Conservation (phyloP, 2,329 filamentous ascomycete species). For the Botrytis elliptica region DNA sequence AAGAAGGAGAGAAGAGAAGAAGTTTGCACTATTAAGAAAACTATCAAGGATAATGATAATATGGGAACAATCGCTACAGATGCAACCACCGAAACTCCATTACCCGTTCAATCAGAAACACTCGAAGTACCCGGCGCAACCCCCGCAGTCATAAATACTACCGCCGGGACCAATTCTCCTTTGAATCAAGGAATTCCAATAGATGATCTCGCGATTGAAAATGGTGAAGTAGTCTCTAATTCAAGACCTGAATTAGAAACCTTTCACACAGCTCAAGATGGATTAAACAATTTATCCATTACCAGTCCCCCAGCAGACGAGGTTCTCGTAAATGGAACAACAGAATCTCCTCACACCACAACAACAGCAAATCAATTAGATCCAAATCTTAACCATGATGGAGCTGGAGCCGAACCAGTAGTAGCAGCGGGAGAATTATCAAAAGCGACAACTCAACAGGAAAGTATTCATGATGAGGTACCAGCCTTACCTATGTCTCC, state of each 20-base stretch:
- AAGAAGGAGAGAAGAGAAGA: conserved; percentile 47
- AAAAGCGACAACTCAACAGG: conserved; percentile 13
- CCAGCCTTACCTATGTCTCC: not conserved
- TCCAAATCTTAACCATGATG: not conserved
- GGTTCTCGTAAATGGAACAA: conserved; percentile 20
- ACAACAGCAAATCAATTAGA: not conserved
- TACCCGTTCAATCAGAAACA: conserved; percentile 15
- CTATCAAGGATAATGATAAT: not conserved
- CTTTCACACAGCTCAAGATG: conserved; percentile 33
- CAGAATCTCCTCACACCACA: not conserved
- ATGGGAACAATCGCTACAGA: not conserved
- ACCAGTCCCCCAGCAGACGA: conserved; percentile 29
- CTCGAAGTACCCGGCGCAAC: conserved; percentile 25
- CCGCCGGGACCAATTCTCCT: not conserved
- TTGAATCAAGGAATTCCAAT: not conserved
- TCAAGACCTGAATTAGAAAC: conserved; percentile 30
- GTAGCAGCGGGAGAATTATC: conserved; percentile 3
- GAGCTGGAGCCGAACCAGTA: not conserved
- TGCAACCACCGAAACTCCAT: not conserved
- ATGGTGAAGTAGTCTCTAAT: conserved; percentile 28
- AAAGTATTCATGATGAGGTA: conserved; percentile 5
- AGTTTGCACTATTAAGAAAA: conserved; percentile 31
- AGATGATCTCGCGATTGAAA: conserved; percentile 22
- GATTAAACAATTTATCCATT: conserved; percentile 21
- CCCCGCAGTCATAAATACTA: conserved; percentile 14